Evolutionary conservation across 495 filamentous ascomycete species (phyloP).

Genomic region (Hypomontagnella monticulosa): DNA sequence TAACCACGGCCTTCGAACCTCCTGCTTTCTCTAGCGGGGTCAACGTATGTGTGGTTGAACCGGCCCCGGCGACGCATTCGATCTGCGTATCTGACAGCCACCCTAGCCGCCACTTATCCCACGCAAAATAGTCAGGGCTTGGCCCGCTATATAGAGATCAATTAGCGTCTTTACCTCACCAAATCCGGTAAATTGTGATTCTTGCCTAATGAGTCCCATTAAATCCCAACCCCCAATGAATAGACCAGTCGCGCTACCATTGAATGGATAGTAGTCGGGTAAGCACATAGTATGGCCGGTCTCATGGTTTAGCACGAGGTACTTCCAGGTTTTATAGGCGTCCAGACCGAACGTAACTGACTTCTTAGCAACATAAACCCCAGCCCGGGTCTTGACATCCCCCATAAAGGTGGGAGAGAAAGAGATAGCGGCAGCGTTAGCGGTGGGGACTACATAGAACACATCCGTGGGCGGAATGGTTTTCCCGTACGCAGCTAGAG

Average conservation of each 20-base stretch:
- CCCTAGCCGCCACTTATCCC: constrained; percentile 49
- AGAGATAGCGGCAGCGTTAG: constrained; percentile 36
- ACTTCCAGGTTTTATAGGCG: constrained; percentile 41
- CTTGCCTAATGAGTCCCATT: constrained; percentile 46
- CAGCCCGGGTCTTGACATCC: constrained; percentile 41
- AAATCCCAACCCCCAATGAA: constrained; percentile 49
- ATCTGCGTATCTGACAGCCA: constrained; percentile 45
- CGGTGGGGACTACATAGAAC: constrained; percentile 46
- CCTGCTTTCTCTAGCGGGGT: constrained; percentile 38
- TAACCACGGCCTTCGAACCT: constrained; percentile 42
- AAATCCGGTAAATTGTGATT: neutral
- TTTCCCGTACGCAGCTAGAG: constrained; percentile 37
- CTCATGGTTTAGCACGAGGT: constrained; percentile 47
- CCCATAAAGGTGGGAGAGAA: constrained; percentile 45
- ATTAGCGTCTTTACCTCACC: neutral
- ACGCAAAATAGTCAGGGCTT: constrained; percentile 49
- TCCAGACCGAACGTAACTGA: constrained; percentile 45
- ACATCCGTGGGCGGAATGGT: constrained; percentile 39
- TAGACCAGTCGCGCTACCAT: constrained; percentile 39
- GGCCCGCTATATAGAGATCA: constrained; percentile 25
- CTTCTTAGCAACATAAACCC: constrained; percentile 39
- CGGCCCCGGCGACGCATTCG: constrained; percentile 33
- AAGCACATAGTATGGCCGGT: constrained; percentile 49
- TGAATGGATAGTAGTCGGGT: constrained; percentile 45
- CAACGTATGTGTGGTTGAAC: constrained; percentile 36